A percentile compares a stretch with the other conserved stretches of the same genome.
Conservation (phyloP, 345 rosid species). For the Hibiscus syriacus region DNA sequence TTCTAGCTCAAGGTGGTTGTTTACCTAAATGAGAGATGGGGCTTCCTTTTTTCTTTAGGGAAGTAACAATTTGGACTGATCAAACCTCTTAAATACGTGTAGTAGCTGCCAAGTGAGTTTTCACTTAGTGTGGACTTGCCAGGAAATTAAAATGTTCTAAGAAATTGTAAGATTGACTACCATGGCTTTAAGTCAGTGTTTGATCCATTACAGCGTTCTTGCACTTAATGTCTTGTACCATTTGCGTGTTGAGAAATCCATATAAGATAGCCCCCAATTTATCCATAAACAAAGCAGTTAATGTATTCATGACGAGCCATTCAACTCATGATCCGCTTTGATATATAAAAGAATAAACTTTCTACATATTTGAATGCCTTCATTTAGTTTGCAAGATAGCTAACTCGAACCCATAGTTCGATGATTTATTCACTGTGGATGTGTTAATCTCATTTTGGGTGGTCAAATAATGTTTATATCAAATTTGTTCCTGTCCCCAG, state of each 20-base stretch:
- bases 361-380: not conserved
- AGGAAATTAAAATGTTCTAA: not conserved
- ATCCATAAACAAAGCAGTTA: not conserved
- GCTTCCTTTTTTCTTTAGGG: not conserved
- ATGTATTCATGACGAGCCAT: not conserved
- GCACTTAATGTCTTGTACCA: not conserved
- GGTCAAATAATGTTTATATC: not conserved
- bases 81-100: not conserved
- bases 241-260: not conserved
- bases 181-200: not conserved
- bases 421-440: not conserved
- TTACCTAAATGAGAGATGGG: not conserved
- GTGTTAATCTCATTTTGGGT: not conserved
- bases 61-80: not conserved
- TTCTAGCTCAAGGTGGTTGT: not conserved
- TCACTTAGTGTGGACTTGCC: not conserved
- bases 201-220: not conserved
- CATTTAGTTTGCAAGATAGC: not conserved
- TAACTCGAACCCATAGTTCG: not conserved
- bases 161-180: not conserved
- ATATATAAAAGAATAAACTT: not conserved
- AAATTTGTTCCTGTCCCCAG: not conserved
- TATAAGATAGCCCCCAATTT: not conserved
- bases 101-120: not conserved
- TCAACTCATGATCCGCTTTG: not conserved